Evolutionary conservation across 1,284 basidiomycete genomes (phyloP).

Genomic region (Flammula alnicola): DNA sequence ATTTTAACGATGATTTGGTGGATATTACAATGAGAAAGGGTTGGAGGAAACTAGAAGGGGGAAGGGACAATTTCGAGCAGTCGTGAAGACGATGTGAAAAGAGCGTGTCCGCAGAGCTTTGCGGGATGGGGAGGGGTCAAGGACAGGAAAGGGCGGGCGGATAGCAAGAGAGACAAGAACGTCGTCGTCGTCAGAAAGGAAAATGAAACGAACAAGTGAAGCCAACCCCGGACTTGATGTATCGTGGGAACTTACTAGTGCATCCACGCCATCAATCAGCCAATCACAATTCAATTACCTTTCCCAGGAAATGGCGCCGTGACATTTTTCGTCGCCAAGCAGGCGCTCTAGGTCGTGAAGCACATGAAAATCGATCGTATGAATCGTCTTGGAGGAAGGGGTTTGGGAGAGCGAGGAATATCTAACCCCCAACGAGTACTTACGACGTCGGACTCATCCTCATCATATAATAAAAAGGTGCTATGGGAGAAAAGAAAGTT

Average conservation of each 20-base stretch:
- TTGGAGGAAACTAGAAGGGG: not conserved
- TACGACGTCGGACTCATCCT: no score
- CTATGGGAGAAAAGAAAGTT: no score
- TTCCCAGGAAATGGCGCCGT: no score
- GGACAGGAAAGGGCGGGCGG: not conserved
- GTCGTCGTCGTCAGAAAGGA: slow-evolving; percentile 2
- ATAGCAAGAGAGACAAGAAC: not conserved
- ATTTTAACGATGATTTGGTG: slow-evolving; percentile 14
- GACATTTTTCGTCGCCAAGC: no score
- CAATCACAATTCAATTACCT: not conserved
- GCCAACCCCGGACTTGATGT: not conserved
- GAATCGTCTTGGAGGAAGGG: no score
- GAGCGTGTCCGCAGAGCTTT: slow-evolving; percentile 21
- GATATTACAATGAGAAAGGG: slow-evolving; percentile 7
- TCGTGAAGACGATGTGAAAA: slow-evolving; percentile 11
- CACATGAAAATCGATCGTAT: no score
- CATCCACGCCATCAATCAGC: not conserved
- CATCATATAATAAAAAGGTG: no score
- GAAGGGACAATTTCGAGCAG: no score
- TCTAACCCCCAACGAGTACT: no score
- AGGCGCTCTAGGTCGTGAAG: no score
- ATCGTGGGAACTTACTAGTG: not conserved
- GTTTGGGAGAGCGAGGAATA: no score
- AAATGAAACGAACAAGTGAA: no score
- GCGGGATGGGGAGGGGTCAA: slow-evolving; percentile 8